These are phyloP conservation scores for Aspergillus hiratsukae DNA, from an alignment of 2,329 filamentous ascomycete genomes.

Conservation along the genomic window DNA sequence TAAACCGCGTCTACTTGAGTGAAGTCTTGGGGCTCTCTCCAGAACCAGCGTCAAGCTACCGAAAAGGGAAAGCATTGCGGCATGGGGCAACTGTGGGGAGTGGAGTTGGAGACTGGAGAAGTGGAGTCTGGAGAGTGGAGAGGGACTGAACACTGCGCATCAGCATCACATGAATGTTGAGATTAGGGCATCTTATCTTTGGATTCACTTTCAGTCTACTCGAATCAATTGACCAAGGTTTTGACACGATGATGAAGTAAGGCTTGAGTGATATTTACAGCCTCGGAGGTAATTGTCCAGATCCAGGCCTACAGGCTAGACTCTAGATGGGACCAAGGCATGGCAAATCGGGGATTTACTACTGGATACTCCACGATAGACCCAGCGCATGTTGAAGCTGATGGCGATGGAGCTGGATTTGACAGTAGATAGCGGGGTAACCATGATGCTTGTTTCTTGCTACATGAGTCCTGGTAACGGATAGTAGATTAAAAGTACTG, in stretches of 20 bases:
- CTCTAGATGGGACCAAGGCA: background rate
- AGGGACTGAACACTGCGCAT: background rate
- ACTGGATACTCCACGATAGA: background rate
- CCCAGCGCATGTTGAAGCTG: background rate
- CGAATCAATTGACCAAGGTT: background rate
- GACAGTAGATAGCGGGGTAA: background rate
- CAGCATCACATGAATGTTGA: background rate
- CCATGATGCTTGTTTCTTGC: background rate
- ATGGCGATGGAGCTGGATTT: background rate
- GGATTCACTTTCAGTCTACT: no score
- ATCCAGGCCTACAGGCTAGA: background rate
- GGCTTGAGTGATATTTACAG: background rate
- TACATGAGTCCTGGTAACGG: background rate
- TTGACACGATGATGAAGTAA: background rate
- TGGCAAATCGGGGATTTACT: background rate
- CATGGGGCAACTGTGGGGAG: background rate
- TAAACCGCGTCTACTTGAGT: background rate
- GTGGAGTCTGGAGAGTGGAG: no score
- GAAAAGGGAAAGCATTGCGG: background rate
- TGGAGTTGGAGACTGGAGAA: background rate
- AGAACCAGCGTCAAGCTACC: background rate
- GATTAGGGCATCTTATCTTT: background rate
- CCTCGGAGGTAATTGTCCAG: background rate
- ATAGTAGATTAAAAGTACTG: background rate
- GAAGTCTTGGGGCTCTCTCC: background rate